These are phyloP conservation scores for Candida germanica DNA, from an alignment of 805 yeast species.

Conservation along the genomic window DNA sequence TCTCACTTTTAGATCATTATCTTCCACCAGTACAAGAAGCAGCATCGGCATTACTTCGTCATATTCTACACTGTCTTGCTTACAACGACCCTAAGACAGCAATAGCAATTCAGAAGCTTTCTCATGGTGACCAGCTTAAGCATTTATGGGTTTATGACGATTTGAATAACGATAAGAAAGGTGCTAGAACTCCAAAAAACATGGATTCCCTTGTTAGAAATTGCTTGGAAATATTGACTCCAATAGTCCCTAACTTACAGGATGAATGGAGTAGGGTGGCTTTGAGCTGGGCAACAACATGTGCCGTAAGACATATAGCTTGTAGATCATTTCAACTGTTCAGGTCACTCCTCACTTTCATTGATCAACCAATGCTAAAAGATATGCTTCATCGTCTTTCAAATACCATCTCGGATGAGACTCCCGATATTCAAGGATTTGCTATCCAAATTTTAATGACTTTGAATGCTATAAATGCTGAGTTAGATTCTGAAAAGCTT, in stretches of 20 bases:
- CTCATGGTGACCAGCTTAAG: constrained; percentile 45
- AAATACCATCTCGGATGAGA: constrained; percentile 87
- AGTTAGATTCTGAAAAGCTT: constrained; percentile 70
- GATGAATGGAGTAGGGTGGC: constrained; percentile 84
- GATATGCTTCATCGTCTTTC: constrained; percentile 93
- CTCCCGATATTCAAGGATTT: constrained; percentile 90
- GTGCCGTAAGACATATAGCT: constrained; percentile 95
- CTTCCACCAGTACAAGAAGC: constrained; percentile 79
- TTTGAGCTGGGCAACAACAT: constrained; percentile 92
- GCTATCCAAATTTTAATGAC: constrained; percentile 98
- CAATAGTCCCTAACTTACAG: constrained; percentile 52
- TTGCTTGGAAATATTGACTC: constrained; percentile 54
- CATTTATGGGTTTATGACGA: constrained; percentile 85
- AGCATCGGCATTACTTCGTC: constrained; percentile 71
- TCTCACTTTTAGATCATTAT: constrained; percentile 86
- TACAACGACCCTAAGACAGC: constrained; percentile 52
- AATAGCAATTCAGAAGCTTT: constrained; percentile 54
- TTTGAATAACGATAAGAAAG: constrained; percentile 64
- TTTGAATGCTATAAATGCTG: constrained; percentile 85
- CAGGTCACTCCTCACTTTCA: constrained; percentile 72
- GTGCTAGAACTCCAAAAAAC: constrained; percentile 79
- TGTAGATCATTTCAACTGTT: constrained; percentile 94
- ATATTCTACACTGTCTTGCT: constrained; percentile 63
- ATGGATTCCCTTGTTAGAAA: constrained; percentile 76
- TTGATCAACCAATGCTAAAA: constrained; percentile 84